Evolutionary conservation across 495 filamentous ascomycete genomes (phyloP).

Genomic region (Penicillium goetzii): DNA sequence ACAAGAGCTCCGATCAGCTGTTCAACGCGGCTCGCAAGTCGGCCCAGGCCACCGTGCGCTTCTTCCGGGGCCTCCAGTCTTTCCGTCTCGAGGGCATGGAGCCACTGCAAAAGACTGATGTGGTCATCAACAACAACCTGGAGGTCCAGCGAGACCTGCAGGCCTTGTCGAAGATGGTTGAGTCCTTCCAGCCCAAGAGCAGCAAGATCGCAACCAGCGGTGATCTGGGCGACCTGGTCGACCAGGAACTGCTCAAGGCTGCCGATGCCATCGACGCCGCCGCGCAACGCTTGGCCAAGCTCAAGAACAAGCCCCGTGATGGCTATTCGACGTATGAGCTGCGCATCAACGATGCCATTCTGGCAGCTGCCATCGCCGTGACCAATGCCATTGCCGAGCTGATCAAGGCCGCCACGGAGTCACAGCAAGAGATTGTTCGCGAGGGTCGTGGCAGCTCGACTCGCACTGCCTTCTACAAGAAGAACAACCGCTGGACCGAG

Average conservation of each 20-base stretch:
- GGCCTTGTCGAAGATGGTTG: slow-evolving; percentile 86
- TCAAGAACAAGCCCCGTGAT: slow-evolving; percentile 91
- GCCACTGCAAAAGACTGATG: slow-evolving; percentile 84
- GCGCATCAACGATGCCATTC: slow-evolving; percentile 89
- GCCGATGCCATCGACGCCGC: slow-evolving; percentile 94
- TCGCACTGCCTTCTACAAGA: slow-evolving; percentile 98
- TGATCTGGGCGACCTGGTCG: slow-evolving; percentile 91
- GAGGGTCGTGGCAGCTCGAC: slow-evolving; percentile 88
- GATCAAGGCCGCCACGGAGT: slow-evolving; percentile 92
- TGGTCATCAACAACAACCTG: slow-evolving; percentile 94
- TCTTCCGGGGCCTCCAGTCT: slow-evolving; percentile 92
- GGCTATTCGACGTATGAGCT: slow-evolving; percentile 97
- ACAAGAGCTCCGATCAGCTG: slow-evolving; percentile 87
- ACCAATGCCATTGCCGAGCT: slow-evolving; percentile 95
- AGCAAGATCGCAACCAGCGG: slow-evolving; percentile 78
- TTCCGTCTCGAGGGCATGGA: slow-evolving; percentile 91
- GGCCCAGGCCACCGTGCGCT: slow-evolving; percentile 86
- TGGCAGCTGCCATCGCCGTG: slow-evolving; percentile 92
- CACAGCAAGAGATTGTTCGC: slow-evolving; percentile 96
- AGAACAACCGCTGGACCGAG: slow-evolving; percentile 97
- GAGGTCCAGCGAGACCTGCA: slow-evolving; percentile 92
- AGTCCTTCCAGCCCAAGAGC: slow-evolving; percentile 84
- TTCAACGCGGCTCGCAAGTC: slow-evolving; percentile 80
- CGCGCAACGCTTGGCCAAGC: slow-evolving; percentile 80
- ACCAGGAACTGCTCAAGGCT: slow-evolving; percentile 89